Conservation (phyloP, 352 stramenopile species). For the Pythium coloratum region DNA sequence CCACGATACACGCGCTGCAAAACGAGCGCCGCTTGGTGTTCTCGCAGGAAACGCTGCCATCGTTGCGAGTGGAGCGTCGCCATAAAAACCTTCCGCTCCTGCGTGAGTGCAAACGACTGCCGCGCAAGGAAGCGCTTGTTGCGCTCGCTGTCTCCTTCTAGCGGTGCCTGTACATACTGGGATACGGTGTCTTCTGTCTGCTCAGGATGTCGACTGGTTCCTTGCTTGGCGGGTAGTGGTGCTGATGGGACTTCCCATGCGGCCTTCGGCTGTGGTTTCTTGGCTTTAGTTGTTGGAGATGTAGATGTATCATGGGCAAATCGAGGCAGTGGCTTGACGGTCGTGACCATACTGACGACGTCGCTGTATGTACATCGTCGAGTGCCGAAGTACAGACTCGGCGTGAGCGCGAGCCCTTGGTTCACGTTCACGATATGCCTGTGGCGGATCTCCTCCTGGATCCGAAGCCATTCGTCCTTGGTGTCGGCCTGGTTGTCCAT, state of each 20-base stretch:
- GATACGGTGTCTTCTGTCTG: background rate
- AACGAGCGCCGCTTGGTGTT: conserved; percentile 45
- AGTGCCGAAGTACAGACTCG: conserved; percentile 73
- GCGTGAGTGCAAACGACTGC: conserved; percentile 34
- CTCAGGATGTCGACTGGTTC: background rate
- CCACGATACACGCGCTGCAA: conserved; percentile 62
- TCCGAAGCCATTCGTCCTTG: conserved; percentile 52
- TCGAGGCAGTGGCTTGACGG: conserved; percentile 33
- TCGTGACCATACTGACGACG: conserved; percentile 70
- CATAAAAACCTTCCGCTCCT: conserved; percentile 56
- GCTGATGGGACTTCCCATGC: conserved; percentile 2
- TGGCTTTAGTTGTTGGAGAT: background rate
- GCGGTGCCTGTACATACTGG: conserved; percentile 25
- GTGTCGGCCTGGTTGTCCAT: conserved; percentile 7
- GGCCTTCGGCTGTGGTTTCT: background rate
- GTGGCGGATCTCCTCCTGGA: conserved; percentile 50
- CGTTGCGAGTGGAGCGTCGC: conserved; percentile 33
- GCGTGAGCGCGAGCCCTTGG: conserved; percentile 47
- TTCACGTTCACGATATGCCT: conserved; percentile 61
- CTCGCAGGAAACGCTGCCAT: conserved; percentile 32
- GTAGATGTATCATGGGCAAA: conserved; percentile 20
- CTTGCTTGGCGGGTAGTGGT: background rate
- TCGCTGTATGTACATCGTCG: conserved; percentile 73
- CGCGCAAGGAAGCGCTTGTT: conserved; percentile 22
- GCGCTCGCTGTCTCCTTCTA: conserved; percentile 29